These are phyloP conservation scores for Aspergillus aculeatus DNA, from an alignment of 2,329 filamentous ascomycete species.

Conservation along the genomic window DNA sequence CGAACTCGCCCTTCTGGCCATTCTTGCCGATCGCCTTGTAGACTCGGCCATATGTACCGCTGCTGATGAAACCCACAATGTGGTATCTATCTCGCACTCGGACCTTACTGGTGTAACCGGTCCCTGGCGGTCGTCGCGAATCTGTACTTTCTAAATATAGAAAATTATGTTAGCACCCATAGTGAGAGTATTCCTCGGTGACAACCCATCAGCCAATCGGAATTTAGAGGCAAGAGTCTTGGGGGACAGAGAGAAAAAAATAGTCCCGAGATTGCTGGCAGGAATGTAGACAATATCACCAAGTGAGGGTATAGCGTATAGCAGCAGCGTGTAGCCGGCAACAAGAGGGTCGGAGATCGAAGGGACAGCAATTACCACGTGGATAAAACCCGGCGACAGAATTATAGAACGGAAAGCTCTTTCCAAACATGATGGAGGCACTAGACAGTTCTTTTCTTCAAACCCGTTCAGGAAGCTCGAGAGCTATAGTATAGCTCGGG, in stretches of 20 bases:
- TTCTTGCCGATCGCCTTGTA: slow-evolving; percentile 87
- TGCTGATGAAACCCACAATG: slow-evolving; percentile 97
- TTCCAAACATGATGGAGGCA: slow-evolving; percentile 40
- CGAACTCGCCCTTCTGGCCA: slow-evolving; percentile 77
- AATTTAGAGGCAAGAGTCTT: slow-evolving; percentile 9
- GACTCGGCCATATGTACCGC: slow-evolving; percentile 94
- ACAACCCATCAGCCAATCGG: slow-evolving; percentile 1
- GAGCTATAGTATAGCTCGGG: background rate
- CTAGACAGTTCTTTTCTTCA: slow-evolving; percentile 8
- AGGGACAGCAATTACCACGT: slow-evolving; percentile 40
- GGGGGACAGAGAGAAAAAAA: background rate
- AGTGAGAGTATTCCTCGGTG: background rate
- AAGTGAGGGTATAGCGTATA: background rate
- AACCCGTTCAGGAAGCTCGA: slow-evolving; percentile 8
- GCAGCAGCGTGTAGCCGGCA: background rate
- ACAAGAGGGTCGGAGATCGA: slow-evolving; percentile 1
- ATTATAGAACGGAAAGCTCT: slow-evolving; percentile 39
- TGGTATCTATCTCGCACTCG: slow-evolving; percentile 91
- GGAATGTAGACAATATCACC: slow-evolving; percentile 1
- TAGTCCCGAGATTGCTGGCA: background rate
- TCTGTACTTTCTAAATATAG: slow-evolving; percentile 35
- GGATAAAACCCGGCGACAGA: slow-evolving; percentile 40
- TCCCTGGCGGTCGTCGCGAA: slow-evolving; percentile 44
- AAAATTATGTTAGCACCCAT: slow-evolving; percentile 25
- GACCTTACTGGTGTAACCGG: slow-evolving; percentile 67